A percentile compares a stretch with the other conserved stretches of the same genome.
Evolutionary conservation across 208 protist species (phyloP).

Genomic region (Leishmania tropica): DNA sequence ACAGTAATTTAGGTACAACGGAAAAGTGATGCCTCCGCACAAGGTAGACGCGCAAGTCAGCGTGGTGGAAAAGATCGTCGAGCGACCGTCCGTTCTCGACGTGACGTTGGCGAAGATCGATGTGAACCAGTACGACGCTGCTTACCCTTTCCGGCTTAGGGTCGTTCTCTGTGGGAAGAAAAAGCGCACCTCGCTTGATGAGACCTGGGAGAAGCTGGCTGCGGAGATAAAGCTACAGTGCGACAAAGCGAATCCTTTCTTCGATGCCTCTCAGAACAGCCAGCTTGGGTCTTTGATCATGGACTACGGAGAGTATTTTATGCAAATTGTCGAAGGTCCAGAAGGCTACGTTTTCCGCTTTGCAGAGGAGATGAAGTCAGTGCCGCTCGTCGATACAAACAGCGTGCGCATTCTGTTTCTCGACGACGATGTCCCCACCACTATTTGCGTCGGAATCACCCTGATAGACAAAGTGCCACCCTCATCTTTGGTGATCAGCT

Average conservation of each 20-base stretch:
- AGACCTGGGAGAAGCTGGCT: constrained; percentile 23
- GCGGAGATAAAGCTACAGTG: constrained; percentile 27
- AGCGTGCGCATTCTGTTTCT: constrained; percentile 63
- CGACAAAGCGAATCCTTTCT: constrained; percentile 37
- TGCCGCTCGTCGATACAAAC: constrained; percentile 22
- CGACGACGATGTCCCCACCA: constrained; percentile 58
- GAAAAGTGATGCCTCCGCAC: constrained; percentile 21
- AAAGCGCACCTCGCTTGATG: constrained; percentile 17
- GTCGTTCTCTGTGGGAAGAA: constrained; percentile 50
- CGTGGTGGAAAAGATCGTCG: constrained; percentile 40
- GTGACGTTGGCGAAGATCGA: constrained; percentile 48
- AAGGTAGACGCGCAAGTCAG: constrained; percentile 45
- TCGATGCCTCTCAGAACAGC: background rate
- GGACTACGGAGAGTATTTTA: constrained; percentile 73
- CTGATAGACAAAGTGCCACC: constrained; percentile 65
- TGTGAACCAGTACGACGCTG: constrained; percentile 29
- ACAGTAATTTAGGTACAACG: background rate
- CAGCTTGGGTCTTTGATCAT: constrained; percentile 40
- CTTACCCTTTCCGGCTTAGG: constrained; percentile 56
- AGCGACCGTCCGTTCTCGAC: constrained; percentile 55
- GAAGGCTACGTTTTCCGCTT: constrained; percentile 62
- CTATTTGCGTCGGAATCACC: constrained; percentile 24
- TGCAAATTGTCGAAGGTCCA: constrained; percentile 63
- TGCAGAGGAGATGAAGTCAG: constrained; percentile 37
- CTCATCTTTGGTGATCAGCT: constrained; percentile 21